Conservation (phyloP, 768 basidiomycete species). For the Macrocybe gigantea region DNA sequence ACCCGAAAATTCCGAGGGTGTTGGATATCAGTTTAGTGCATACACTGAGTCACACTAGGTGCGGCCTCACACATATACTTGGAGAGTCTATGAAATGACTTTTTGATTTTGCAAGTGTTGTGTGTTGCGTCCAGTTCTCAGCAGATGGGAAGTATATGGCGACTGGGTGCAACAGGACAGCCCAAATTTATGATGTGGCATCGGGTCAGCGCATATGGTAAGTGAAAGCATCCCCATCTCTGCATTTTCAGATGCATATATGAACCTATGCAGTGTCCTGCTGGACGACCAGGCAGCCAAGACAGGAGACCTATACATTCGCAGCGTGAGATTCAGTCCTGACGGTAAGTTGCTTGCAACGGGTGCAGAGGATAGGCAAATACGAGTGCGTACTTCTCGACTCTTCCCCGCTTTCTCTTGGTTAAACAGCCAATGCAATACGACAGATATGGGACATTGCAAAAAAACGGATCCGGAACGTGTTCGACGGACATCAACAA, state of each 20-base stretch:
- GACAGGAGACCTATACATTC: conserved; percentile 82
- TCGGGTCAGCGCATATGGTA: conserved; percentile 84
- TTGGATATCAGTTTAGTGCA: conserved; percentile 80
- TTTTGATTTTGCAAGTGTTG: conserved; percentile 27
- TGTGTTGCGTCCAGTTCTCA: conserved; percentile 92
- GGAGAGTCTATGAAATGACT: background rate
- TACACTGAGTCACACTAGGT: conserved; percentile 91
- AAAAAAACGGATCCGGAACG: conserved; percentile 68
- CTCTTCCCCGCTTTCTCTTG: background rate
- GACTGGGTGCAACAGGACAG: conserved; percentile 93
- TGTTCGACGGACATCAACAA: conserved; percentile 86
- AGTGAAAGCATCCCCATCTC: conserved; percentile 15
- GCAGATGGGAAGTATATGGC: conserved; percentile 90
- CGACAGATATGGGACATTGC: conserved; percentile 87
- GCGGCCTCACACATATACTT: conserved; percentile 10
- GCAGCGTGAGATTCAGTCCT: conserved; percentile 87
- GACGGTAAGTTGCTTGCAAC: conserved; percentile 89
- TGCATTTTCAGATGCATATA: background rate
- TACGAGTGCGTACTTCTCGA: conserved; percentile 51
- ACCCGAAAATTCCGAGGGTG: conserved; percentile 69
- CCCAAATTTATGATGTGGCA: conserved; percentile 93
- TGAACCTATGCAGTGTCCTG: conserved; percentile 47
- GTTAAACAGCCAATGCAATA: background rate
- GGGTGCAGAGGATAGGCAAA: conserved; percentile 87
- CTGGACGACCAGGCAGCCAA: conserved; percentile 71